Evolutionary conservation across 768 basidiomycete species (phyloP).

Genomic region (Boletus rubescentipes): DNA sequence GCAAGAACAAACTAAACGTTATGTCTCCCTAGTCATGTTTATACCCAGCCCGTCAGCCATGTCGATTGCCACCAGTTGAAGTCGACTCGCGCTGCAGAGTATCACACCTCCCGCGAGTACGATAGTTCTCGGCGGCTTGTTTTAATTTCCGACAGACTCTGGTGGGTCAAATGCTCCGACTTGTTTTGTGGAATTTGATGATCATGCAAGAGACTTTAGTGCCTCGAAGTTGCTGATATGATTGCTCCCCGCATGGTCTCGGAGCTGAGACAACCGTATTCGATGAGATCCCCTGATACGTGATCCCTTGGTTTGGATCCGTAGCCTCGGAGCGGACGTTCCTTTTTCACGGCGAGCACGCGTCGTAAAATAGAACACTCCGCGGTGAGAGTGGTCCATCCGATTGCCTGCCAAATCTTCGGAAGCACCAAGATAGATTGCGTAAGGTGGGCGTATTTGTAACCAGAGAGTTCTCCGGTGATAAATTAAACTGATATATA

Average conservation of each 20-base stretch:
- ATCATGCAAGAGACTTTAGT: background rate
- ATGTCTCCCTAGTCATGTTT: background rate
- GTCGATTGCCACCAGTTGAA: background rate
- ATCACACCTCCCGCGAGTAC: background rate
- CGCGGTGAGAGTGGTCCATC: conserved; percentile 6
- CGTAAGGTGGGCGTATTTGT: conserved; percentile 25
- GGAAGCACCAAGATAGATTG: conserved; percentile 8
- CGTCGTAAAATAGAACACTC: conserved; percentile 10
- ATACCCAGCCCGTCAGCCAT: background rate
- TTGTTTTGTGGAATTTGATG: conserved; percentile 4
- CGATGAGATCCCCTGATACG: conserved; percentile 11
- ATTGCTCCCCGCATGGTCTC: background rate
- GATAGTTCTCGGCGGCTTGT: conserved; percentile 11
- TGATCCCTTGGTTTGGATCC: conserved; percentile 2
- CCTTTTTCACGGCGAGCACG: background rate
- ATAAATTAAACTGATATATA: conserved; percentile 29
- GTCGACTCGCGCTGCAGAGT: background rate
- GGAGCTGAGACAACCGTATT: conserved; percentile 2
- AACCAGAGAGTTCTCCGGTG: conserved; percentile 21
- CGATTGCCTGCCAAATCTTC: conserved; percentile 13
- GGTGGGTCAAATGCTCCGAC: conserved; percentile 7
- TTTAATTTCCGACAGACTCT: conserved; percentile 27
- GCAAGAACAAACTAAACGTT: background rate
- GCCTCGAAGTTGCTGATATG: background rate
- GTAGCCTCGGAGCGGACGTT: background rate